Conservation (phyloP, 2,329 filamentous ascomycete genomes). For the Paramyrothecium sp. region DNA sequence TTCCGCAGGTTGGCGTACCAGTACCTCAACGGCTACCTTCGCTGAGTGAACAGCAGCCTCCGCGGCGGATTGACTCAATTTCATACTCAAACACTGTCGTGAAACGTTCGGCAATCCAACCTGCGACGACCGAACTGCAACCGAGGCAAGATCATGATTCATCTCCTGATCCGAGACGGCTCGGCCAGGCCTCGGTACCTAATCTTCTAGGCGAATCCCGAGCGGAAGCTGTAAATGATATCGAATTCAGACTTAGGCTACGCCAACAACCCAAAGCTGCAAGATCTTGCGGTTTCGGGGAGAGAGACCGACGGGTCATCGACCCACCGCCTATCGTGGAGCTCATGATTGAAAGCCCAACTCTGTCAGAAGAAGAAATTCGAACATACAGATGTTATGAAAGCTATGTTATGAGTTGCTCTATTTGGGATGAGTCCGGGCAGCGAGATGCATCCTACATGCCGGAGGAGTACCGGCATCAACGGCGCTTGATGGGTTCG, state of each 20-base stretch:
- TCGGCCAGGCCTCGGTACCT: slow-evolving; percentile 13
- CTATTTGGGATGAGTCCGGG: slow-evolving; percentile 69
- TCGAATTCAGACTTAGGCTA: slow-evolving; percentile 41
- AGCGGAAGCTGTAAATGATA: slow-evolving; percentile 13
- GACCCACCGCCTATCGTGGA: slow-evolving; percentile 83
- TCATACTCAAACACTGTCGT: not conserved
- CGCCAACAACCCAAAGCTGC: slow-evolving; percentile 78
- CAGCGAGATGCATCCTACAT: slow-evolving; percentile 67
- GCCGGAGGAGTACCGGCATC: slow-evolving; percentile 69
- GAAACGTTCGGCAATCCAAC: not conserved
- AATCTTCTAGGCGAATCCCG: slow-evolving; percentile 22
- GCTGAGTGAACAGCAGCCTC: not conserved
- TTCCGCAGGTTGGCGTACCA: not conserved
- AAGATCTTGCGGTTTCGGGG: slow-evolving; percentile 79
- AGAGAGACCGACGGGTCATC: slow-evolving; percentile 77
- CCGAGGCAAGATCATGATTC: not conserved
- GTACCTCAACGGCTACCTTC: not conserved
- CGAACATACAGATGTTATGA: slow-evolving; percentile 54
- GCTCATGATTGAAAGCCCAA: slow-evolving; percentile 61
- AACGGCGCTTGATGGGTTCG: slow-evolving; percentile 76
- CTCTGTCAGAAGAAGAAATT: slow-evolving; percentile 52
- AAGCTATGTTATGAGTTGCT: slow-evolving; percentile 73
- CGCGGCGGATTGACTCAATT: not conserved
- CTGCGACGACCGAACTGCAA: not conserved
- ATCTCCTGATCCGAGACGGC: not conserved